Evolutionary conservation across 2,329 filamentous ascomycete genomes (phyloP).

Genomic region (Verticillium tricorpus): DNA sequence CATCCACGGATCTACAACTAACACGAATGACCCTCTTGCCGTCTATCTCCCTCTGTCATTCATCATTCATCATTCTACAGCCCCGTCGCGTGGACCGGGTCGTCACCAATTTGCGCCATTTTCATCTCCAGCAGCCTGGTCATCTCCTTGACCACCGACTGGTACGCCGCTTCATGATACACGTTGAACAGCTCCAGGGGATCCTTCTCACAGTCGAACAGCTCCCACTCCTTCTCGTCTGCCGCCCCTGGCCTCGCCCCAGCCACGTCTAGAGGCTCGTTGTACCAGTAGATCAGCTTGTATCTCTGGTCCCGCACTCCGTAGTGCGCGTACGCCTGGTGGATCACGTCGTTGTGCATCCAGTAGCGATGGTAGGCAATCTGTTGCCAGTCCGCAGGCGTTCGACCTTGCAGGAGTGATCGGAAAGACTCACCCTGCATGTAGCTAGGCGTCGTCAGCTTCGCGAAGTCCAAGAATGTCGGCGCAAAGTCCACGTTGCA

Average conservation of each 20-base stretch:
- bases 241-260: conserved; percentile 35
- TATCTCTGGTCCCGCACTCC: conserved; percentile 46
- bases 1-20: no score
- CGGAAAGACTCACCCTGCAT: conserved; percentile 48
- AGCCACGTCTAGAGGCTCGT: conserved; percentile 39
- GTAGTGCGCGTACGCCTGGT: conserved; percentile 47
- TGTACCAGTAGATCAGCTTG: conserved; percentile 56
- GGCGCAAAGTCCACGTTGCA: conserved; percentile 51
- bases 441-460: conserved; percentile 35
- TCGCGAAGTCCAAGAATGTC: conserved; percentile 42
- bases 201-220: conserved; percentile 48
- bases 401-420: conserved; percentile 27
- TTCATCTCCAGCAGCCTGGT: conserved; percentile 37
- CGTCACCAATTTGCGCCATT: conserved; percentile 49
- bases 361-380: conserved; percentile 51
- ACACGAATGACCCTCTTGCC: no score
- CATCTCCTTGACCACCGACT: conserved; percentile 32
- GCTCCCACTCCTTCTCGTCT: conserved; percentile 46
- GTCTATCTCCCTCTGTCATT: background rate
- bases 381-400: conserved; percentile 41
- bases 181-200: conserved; percentile 44
- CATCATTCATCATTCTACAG: background rate
- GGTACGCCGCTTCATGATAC: conserved; percentile 32
- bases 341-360: conserved; percentile 49
- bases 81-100: conserved; percentile 24